Evolutionary conservation across 225 moss, liverwort and hornwort species (phyloP).

Genomic region (Marchantia paleacea): DNA sequence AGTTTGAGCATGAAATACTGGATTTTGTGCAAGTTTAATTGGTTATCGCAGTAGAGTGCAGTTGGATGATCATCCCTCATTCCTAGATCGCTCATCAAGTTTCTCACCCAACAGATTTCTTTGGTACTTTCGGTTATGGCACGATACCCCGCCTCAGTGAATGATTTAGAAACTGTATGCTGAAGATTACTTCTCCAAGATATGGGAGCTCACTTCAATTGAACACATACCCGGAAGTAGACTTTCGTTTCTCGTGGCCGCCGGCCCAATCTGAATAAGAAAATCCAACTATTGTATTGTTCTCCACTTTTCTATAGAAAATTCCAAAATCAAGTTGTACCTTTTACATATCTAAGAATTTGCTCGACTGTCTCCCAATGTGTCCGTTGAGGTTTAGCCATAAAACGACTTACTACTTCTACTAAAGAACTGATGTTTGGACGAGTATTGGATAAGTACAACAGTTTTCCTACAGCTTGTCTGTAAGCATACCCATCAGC

Average conservation of each 20-base stretch:
- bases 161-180: background rate
- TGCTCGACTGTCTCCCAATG: background rate
- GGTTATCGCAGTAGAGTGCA: no score
- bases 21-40: no score
- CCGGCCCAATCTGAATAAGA: no score
- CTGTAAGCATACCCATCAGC: background rate
- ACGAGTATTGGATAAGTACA: background rate
- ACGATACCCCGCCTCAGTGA: no score
- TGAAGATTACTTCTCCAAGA: background rate
- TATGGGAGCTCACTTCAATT: background rate
- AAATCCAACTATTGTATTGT: no score
- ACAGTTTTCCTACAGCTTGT: background rate
- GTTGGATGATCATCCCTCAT: background rate
- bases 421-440: background rate
- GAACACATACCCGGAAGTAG: background rate
- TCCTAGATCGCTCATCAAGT: background rate
- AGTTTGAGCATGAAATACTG: no score
- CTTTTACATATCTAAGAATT: background rate
- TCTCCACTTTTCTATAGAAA: no score
- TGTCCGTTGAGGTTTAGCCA: background rate
- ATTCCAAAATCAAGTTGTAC: background rate
- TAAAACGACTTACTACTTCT: background rate
- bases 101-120: background rate
- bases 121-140: background rate
- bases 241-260: background rate